Evolutionary conservation across 1,284 basidiomycete species (phyloP), one percentile per base, ranked within the genome.

Genomic region (Caloboletus inedulis): DNA sequence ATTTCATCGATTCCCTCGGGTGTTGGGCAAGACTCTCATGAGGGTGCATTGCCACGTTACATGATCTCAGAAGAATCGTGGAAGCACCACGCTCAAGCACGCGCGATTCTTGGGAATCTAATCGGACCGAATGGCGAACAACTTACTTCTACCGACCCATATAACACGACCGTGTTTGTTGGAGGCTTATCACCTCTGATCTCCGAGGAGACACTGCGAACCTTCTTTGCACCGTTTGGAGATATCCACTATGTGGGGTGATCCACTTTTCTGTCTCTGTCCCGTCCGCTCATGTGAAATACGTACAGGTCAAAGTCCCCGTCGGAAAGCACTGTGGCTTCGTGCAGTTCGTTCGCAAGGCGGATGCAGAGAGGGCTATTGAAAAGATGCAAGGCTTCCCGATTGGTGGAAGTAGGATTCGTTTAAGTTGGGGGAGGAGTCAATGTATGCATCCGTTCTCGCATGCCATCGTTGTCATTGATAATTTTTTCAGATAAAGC

Each of bases 361-460:
- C 82, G 12, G 94, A 97, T 70, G 94, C 94, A 7, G 92, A 96
- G 68, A 79, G 82, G 25, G 94, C 94, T 3, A 97, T 98, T 59
- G 89, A 94, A 70, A 90, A 91, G 70, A 94, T 97, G 93, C 94
- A 97, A 73, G 93, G 92, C 21, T 97, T 94, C 69, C 91, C 91
- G 7, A 87, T 97, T 59, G 91, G 91, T 42, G 92, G 92, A 13
- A 93, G 91, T 57, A 80, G 91, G 59, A 94, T 98, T 61, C 80
- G 94, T 37, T 72, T 97, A 52, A 94, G 91, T 64, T 98, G 94
- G 94, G 94, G 94, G 29, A 79, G 94, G 41, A 91, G 87, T 70
- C 91, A 93, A 80, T 90, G 90, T 92, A 63, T 57, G 86, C 74
- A 12, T 51, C 35, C 21, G 23, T 47, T 29, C 27, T 44, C 31